phyloP scores from a whole-genome alignment of 2,329 filamentous ascomycete genomes.

The Apiospora rasikravindrae region DNA sequence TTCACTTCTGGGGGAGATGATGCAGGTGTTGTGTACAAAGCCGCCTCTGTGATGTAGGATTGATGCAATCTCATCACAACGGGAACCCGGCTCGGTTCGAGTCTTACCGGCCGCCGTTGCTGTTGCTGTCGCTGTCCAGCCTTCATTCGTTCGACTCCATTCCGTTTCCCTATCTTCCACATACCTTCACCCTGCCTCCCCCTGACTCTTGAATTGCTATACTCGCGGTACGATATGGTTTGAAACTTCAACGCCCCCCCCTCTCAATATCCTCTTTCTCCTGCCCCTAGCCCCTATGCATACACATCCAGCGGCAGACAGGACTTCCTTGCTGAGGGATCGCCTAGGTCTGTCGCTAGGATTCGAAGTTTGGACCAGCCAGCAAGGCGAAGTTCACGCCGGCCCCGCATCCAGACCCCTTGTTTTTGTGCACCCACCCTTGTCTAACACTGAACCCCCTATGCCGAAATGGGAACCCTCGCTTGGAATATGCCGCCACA shows the following conservation, averaged over 20 bases:
- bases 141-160: not conserved
- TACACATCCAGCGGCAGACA: not conserved
- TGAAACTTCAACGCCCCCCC: not conserved
- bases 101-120: not conserved
- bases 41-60: not conserved
- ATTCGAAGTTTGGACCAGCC: not conserved
- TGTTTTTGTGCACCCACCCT: not conserved
- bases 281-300: slow-evolving; percentile 4
- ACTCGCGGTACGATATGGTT: not conserved
- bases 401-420: slow-evolving; percentile 7
- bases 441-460: not conserved
- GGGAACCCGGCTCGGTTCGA: slow-evolving; percentile 15
- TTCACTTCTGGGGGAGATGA: not conserved
- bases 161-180: not conserved
- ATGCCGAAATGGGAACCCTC: slow-evolving; percentile 2
- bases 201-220: not conserved
- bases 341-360: not conserved
- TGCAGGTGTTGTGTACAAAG: not conserved
- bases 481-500: slow-evolving; percentile 14
- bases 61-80: slow-evolving; percentile 12
- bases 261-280: slow-evolving; percentile 5
- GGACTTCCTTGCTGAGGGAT: slow-evolving; percentile 1
- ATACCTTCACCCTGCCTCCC: not conserved
- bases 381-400: slow-evolving; percentile 8
- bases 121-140: not conserved